Evolutionary conservation across 352 stramenopile genomes (phyloP).

Genomic region (Peronospora destructor): DNA sequence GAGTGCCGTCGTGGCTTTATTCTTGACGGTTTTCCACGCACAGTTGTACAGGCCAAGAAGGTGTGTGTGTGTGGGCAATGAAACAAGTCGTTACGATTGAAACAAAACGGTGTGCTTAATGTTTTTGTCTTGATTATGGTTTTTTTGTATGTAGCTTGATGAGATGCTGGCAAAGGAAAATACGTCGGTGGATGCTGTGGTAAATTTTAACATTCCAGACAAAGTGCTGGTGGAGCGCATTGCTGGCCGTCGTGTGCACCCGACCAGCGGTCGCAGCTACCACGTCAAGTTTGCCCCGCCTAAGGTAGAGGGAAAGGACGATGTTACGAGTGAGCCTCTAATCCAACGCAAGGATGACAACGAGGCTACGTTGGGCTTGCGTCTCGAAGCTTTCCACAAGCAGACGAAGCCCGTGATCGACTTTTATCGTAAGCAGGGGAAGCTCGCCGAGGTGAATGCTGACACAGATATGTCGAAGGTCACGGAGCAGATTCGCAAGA

Average conservation of each 20-base stretch:
- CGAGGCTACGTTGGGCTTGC: slow-evolving; percentile 85
- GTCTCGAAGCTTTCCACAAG: slow-evolving; percentile 93
- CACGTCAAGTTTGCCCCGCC: slow-evolving; percentile 97
- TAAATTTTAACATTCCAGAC: slow-evolving; percentile 96
- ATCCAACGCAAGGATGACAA: slow-evolving; percentile 98
- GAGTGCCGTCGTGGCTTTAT: slow-evolving; percentile 99
- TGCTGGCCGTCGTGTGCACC: slow-evolving; percentile 93
- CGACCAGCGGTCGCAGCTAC: slow-evolving; percentile 92
- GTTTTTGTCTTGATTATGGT: neutral
- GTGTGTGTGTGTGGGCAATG: slow-evolving; percentile 18
- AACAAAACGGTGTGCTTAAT: slow-evolving; percentile 1
- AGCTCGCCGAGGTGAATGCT: slow-evolving; percentile 88
- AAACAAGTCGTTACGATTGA: neutral
- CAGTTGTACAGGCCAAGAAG: slow-evolving; percentile 94
- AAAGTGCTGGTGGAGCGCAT: slow-evolving; percentile 94
- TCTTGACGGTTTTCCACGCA: slow-evolving; percentile 99
- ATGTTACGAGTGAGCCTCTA: slow-evolving; percentile 93
- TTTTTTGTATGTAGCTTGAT: slow-evolving; percentile 72
- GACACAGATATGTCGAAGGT: slow-evolving; percentile 81
- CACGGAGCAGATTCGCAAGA: slow-evolving; percentile 76
- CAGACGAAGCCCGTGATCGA: slow-evolving; percentile 95
- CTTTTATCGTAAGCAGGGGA: slow-evolving; percentile 82
- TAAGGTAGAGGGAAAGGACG: slow-evolving; percentile 84
- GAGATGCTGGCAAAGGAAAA: slow-evolving; percentile 91
- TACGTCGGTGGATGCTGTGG: slow-evolving; percentile 84